Evolutionary conservation across 371 early-diverging fungal species (phyloP).

Genomic region (Dipsacomyces acuminosporus): DNA sequence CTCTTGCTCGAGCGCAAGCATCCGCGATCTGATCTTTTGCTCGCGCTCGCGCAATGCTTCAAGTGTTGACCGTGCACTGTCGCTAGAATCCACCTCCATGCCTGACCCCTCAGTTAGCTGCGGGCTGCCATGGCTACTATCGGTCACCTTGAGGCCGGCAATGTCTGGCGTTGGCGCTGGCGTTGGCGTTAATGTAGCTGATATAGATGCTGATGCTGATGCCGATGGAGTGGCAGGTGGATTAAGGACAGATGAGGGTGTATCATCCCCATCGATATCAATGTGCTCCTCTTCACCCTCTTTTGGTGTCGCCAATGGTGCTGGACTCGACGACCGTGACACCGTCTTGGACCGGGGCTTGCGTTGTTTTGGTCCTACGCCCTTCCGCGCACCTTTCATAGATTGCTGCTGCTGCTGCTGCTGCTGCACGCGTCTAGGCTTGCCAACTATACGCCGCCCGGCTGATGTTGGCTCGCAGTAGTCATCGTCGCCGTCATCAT

Average conservation of each 20-base stretch:
- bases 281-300: constrained; percentile 5
- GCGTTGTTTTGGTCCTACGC: too few relatives aligned
- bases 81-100: constrained; percentile 18
- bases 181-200: background rate
- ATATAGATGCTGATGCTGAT: too few relatives aligned
- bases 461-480: constrained; percentile 27
- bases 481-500: constrained; percentile 17
- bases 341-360: background rate
- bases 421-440: too few relatives aligned
- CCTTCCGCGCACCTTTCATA: too few relatives aligned
- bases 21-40: constrained; percentile 52
- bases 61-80: constrained; percentile 1
- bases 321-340: constrained; percentile 20
- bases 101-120: background rate
- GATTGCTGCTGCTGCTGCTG: too few relatives aligned
- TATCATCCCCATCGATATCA: constrained; percentile 14
- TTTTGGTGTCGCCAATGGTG: constrained; percentile 1
- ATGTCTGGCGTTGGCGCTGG: constrained; percentile 35
- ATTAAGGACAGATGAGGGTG: background rate
- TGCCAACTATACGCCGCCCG: constrained; percentile 3
- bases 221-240: too few relatives aligned
- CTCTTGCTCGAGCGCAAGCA: constrained; percentile 56
- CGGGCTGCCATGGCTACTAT: constrained; percentile 14
- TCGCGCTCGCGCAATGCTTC: constrained; percentile 51
- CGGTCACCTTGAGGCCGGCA: constrained; percentile 20